Evolutionary conservation across 1,284 basidiomycete genomes (phyloP).

Genomic region (Cryptococcus hybrid): DNA sequence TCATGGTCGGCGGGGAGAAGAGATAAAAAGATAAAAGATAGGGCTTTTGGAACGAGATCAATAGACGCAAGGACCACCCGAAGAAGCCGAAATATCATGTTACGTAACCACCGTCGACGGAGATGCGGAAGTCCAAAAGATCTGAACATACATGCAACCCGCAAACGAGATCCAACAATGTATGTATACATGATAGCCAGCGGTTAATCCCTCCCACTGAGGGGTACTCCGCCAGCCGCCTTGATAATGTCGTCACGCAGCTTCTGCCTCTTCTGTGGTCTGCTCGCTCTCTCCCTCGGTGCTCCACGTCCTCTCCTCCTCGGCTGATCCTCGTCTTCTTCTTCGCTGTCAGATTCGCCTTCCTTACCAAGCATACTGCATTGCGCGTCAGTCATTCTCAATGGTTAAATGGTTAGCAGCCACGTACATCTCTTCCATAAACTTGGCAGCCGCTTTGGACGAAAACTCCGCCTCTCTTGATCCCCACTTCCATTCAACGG

Average conservation of each 20-base stretch:
- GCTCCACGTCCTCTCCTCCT: conserved; percentile 5
- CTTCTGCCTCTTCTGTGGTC: conserved; percentile 21
- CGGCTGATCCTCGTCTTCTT: conserved; percentile 17
- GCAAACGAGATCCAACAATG: neutral
- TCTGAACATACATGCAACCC: neutral
- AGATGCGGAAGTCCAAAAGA: neutral
- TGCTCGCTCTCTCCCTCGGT: conserved; percentile 7
- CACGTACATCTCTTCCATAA: conserved; percentile 44
- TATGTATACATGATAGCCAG: too few relatives aligned
- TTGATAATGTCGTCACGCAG: conserved; percentile 34
- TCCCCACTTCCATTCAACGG: conserved; percentile 46
- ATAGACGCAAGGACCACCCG: neutral
- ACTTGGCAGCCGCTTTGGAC: conserved; percentile 40
- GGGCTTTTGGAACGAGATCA: neutral
- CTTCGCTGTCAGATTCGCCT: conserved; percentile 20
- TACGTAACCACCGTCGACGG: neutral
- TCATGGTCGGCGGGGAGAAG: conserved; percentile 2
- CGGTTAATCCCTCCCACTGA: neutral
- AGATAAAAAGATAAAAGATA: neutral
- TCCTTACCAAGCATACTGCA: conserved; percentile 10
- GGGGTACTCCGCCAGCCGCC: conserved; percentile 29
- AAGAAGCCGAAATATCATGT: neutral
- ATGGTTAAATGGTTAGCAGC: neutral
- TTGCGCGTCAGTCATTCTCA: neutral
- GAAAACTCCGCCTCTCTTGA: conserved; percentile 46